phyloP scores from a whole-genome alignment of 164 flowering plant genomes.

The Tinospora cordifolia region DNA sequence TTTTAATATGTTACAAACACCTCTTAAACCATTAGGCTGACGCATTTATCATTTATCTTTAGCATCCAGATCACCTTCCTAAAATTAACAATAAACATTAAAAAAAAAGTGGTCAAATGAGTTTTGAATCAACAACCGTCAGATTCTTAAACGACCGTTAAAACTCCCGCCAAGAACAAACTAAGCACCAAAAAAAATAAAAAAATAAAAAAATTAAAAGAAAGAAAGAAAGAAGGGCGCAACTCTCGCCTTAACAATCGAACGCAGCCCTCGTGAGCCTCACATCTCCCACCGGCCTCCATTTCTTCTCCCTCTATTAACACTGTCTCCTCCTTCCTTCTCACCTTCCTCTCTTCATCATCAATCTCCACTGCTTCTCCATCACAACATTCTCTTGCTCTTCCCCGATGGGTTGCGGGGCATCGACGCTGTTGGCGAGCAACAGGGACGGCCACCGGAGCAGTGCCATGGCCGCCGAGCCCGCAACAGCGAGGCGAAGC shows the following conservation, averaged over 20 bases:
- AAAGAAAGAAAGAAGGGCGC: no score
- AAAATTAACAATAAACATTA: no score
- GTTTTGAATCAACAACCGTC: no score
- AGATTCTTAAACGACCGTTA: background rate
- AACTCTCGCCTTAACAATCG: background rate
- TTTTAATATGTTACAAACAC: no score
- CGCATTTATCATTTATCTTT: no score
- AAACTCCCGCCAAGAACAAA: no score
- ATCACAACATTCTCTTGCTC: background rate
- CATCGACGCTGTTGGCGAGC: background rate
- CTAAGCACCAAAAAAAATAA: no score
- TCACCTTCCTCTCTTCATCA: background rate
- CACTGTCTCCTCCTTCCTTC: background rate
- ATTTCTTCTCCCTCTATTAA: background rate
- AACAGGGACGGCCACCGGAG: background rate
- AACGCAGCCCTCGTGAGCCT: background rate
- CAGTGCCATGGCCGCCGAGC: background rate
- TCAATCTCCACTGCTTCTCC: background rate
- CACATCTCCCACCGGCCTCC: background rate
- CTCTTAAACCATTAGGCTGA: no score
- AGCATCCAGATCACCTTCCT: no score
- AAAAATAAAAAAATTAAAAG: no score
- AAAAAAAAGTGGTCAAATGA: no score
- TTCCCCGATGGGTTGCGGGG: constrained; percentile 10
- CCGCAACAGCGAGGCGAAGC: background rate